A percentile compares a stretch with the other conserved stretches of the same genome.
phyloP scores from a whole-genome alignment of 306 rosid genomes.

The Echinosophora koreensis region DNA sequence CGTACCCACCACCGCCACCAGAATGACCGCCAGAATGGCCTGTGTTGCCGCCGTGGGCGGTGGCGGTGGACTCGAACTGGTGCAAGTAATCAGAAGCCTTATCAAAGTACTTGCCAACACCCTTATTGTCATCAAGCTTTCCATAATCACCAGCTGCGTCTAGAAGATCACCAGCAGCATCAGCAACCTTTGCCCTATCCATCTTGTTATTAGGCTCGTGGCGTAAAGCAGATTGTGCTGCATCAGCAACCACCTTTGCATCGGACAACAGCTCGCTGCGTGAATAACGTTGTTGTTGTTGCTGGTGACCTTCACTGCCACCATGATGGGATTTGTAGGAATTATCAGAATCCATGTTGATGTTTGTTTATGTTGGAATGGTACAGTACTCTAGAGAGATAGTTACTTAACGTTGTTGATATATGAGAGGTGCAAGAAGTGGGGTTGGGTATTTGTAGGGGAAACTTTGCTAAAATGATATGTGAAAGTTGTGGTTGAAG shows the following conservation, averaged over 20 bases:
- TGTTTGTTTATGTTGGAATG: not conserved
- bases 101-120: conserved; percentile 44
- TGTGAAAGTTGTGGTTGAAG: not conserved
- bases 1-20: not conserved
- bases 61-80: not conserved
- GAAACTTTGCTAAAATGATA: not conserved
- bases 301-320: conserved; percentile 1
- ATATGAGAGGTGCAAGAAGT: not conserved
- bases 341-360: conserved; percentile 38
- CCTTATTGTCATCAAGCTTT: conserved; percentile 48
- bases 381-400: not conserved
- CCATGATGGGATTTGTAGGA: not conserved
- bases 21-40: not conserved
- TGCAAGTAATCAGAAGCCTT: conserved; percentile 51
- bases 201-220: conserved; percentile 31
- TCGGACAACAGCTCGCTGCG: conserved; percentile 49
- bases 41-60: not conserved
- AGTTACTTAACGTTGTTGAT: not conserved
- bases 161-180: conserved; percentile 52
- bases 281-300: conserved; percentile 38
- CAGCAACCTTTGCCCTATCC: conserved; percentile 53
- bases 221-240: conserved; percentile 36
- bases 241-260: conserved; percentile 60
- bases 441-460: conserved; percentile 4
- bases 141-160: conserved; percentile 49